phyloP scores from a whole-genome alignment of 2,329 filamentous ascomycete species.

The Xylogone sp. region DNA sequence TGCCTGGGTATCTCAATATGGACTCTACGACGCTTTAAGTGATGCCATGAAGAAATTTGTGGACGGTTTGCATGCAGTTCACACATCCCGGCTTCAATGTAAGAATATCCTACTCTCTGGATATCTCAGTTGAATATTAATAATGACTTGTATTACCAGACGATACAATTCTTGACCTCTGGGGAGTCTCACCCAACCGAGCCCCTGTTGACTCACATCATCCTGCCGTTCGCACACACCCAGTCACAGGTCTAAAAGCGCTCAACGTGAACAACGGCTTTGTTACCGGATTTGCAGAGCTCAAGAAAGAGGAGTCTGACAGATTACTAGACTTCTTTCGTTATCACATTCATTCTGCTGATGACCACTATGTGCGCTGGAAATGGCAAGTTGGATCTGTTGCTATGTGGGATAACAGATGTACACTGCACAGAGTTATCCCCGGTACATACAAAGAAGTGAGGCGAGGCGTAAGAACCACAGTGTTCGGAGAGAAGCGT shows the following conservation, averaged over 20 bases:
- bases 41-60: constrained; percentile 14
- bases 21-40: constrained; percentile 18
- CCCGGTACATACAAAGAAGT: constrained; percentile 17
- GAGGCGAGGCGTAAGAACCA: constrained; percentile 18
- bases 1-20: constrained; percentile 16
- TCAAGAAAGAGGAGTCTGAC: constrained; percentile 22
- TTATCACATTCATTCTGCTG: constrained; percentile 17
- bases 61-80: constrained; percentile 16
- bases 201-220: constrained; percentile 26
- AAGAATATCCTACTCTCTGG: constrained; percentile 5
- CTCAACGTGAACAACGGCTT: constrained; percentile 20
- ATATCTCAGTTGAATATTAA: background rate
- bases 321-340: constrained; percentile 19
- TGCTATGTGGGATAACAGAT: constrained; percentile 24
- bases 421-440: constrained; percentile 18
- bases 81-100: constrained; percentile 19
- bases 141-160: background rate
- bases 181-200: constrained; percentile 18
- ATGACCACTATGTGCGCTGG: constrained; percentile 24
- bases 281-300: constrained; percentile 19
- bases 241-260: constrained; percentile 22
- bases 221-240: constrained; percentile 25
- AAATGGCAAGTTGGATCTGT: constrained; percentile 22
- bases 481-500: constrained; percentile 24
- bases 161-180: constrained; percentile 16